Conservation (phyloP, 164 flowering plant genomes). For the Vitis labrusca region DNA sequence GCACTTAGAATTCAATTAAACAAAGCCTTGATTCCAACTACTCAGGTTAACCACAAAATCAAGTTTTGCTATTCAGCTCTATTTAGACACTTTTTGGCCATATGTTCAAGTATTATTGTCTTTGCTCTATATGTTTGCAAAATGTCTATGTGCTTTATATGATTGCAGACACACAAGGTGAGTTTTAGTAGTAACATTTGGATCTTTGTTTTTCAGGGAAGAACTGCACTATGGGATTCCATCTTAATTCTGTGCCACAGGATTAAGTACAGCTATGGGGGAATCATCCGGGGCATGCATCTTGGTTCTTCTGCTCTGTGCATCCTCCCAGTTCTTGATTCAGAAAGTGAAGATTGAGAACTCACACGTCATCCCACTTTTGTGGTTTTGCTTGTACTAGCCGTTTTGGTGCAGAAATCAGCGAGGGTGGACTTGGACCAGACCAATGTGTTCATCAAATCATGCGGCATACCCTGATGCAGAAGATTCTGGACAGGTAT, state of each 20-base stretch:
- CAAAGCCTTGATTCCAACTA: too few species aligned
- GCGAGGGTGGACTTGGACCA: background rate
- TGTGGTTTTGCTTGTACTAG: background rate
- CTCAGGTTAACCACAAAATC: too few species aligned
- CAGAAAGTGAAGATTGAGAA: conserved; percentile 54
- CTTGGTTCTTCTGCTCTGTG: conserved; percentile 78
- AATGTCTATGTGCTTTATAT: background rate
- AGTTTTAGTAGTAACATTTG: background rate
- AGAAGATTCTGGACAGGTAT: background rate
- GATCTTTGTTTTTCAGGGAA: conserved; percentile 56
- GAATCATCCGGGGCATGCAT: conserved; percentile 85
- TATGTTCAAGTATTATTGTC: too few species aligned
- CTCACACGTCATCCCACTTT: background rate
- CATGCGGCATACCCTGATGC: background rate
- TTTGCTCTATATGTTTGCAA: too few species aligned
- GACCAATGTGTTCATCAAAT: background rate
- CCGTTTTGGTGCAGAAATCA: background rate
- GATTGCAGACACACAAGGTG: background rate
- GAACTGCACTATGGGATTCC: conserved; percentile 95
- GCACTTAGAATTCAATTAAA: too few species aligned
- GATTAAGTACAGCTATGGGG: conserved; percentile 71
- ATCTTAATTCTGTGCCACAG: conserved; percentile 77
- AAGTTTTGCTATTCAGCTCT: too few species aligned
- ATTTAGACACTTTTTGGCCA: too few species aligned
- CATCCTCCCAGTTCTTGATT: conserved; percentile 71